Evolutionary conservation across 2,329 filamentous ascomycete species (phyloP).

Genomic region (Fusarium caatingaense): DNA sequence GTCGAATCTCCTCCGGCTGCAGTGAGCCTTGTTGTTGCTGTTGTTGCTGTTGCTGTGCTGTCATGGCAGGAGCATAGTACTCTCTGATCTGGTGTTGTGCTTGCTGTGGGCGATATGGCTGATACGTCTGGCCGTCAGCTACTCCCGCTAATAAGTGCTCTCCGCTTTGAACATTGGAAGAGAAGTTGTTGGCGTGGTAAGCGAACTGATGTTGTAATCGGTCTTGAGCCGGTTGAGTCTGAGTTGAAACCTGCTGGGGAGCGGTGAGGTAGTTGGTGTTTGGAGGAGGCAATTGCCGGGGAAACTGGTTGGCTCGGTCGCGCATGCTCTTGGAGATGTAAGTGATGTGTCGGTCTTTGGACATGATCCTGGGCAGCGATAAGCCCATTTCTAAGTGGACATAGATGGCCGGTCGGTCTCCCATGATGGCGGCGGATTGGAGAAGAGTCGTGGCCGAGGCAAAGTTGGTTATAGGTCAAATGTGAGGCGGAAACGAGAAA

Average conservation of each 20-base stretch:
- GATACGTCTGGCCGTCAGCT: slow-evolving; percentile 14
- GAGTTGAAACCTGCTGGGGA: slow-evolving; percentile 26
- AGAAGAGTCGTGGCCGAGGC: background rate
- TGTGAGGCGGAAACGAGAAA: background rate
- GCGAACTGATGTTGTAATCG: slow-evolving; percentile 26
- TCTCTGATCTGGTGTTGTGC: slow-evolving; percentile 23
- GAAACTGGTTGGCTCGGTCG: slow-evolving; percentile 56
- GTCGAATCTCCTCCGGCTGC: slow-evolving; percentile 8
- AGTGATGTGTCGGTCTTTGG: slow-evolving; percentile 58
- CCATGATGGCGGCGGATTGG: slow-evolving; percentile 35
- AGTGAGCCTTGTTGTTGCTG: slow-evolving; percentile 1
- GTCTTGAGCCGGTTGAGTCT: slow-evolving; percentile 11
- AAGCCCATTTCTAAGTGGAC: slow-evolving; percentile 65
- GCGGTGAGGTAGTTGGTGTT: slow-evolving; percentile 58
- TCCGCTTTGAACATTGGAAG: slow-evolving; percentile 15
- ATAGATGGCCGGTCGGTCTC: slow-evolving; percentile 53
- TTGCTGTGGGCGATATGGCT: slow-evolving; percentile 26
- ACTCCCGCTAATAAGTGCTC: slow-evolving; percentile 11
- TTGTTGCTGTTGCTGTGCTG: slow-evolving; percentile 4
- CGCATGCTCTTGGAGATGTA: slow-evolving; percentile 61
- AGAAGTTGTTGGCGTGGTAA: background rate
- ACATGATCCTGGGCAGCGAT: slow-evolving; percentile 59
- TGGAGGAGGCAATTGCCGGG: slow-evolving; percentile 59
- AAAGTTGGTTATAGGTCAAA: slow-evolving; percentile 1
- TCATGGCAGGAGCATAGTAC: slow-evolving; percentile 26